Conservation (phyloP, 768 basidiomycete genomes). For the Sarcomyxa edulis region DNA sequence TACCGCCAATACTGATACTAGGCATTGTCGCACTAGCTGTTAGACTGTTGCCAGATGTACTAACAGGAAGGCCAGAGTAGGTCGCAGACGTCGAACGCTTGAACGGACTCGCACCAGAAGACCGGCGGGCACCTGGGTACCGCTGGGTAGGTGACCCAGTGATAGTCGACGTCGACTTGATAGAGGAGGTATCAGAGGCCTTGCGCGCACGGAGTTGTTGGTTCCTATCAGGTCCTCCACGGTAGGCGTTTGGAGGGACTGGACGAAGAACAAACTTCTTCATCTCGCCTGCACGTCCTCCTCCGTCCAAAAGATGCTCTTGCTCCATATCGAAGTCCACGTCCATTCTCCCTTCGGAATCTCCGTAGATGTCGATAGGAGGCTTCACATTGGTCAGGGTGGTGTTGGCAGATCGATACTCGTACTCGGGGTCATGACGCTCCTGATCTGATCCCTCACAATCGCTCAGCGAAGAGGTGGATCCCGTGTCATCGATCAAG, state of each 20-base stretch:
- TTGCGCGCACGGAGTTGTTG: slow-evolving; percentile 29
- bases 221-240: too few species aligned
- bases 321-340: too few species aligned
- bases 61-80: slow-evolving; percentile 9
- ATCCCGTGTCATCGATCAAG: slow-evolving; percentile 58
- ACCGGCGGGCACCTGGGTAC: slow-evolving; percentile 7
- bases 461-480: slow-evolving; percentile 50
- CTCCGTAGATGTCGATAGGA: slow-evolving; percentile 10
- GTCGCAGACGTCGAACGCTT: slow-evolving; percentile 17
- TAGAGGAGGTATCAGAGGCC: slow-evolving; percentile 47
- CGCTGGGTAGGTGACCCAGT: slow-evolving; percentile 13
- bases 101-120: slow-evolving; percentile 10
- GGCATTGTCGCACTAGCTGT: slow-evolving; percentile 36
- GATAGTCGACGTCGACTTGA: slow-evolving; percentile 27
- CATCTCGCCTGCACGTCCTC: slow-evolving; percentile 21
- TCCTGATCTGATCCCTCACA: slow-evolving; percentile 44
- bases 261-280: slow-evolving; percentile 44
- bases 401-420: too few species aligned
- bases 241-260: slow-evolving; percentile 37
- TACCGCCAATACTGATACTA: slow-evolving; percentile 20
- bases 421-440: slow-evolving; percentile 26
- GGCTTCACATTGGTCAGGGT: slow-evolving; percentile 15
- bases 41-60: slow-evolving; percentile 15
- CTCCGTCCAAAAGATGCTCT: slow-evolving; percentile 4
- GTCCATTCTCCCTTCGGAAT: too few species aligned